Conservation (phyloP, 1,139 yeast genomes). For the Debaryomyces psychrophilus region DNA sequence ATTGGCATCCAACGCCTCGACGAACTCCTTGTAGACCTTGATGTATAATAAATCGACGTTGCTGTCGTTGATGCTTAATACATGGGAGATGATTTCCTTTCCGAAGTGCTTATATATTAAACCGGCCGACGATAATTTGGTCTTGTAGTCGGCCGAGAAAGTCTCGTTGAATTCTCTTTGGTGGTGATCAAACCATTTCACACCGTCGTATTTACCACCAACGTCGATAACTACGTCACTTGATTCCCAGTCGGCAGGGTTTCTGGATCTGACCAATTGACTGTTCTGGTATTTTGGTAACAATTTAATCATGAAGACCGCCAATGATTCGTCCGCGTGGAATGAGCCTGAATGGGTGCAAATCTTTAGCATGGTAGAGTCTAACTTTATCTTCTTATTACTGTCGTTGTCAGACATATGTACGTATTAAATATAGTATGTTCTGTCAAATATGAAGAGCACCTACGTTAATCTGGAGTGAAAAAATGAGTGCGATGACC, state of each 20-base stretch:
- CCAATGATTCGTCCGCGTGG: constrained; percentile 98
- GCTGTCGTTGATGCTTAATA: constrained; percentile 37
- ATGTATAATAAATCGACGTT: constrained; percentile 64
- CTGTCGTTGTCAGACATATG: constrained; percentile 10
- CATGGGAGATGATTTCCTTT: constrained; percentile 64
- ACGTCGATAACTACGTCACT: constrained; percentile 96
- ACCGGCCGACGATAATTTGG: constrained; percentile 94
- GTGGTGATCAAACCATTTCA: constrained; percentile 91
- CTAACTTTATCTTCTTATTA: constrained; percentile 16
- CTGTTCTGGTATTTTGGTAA: constrained; percentile 73
- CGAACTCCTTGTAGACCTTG: constrained; percentile 79
- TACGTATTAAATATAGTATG: neutral
- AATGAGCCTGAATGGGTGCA: constrained; percentile 95
- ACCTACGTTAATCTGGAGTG: neutral
- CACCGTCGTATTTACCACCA: constrained; percentile 88
- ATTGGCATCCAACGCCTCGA: constrained; percentile 93
- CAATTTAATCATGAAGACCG: constrained; percentile 79
- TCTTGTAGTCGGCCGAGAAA: constrained; percentile 43
- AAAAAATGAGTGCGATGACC: constrained; percentile 5
- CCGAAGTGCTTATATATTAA: constrained; percentile 93
- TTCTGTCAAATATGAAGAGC: neutral
- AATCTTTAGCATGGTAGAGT: constrained; percentile 45
- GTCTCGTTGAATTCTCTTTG: constrained; percentile 64
- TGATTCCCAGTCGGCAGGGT: constrained; percentile 77
- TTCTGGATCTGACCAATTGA: constrained; percentile 77